These are phyloP conservation scores for Citrus medica DNA, from an alignment of 345 rosid species.

Conservation along the genomic window DNA sequence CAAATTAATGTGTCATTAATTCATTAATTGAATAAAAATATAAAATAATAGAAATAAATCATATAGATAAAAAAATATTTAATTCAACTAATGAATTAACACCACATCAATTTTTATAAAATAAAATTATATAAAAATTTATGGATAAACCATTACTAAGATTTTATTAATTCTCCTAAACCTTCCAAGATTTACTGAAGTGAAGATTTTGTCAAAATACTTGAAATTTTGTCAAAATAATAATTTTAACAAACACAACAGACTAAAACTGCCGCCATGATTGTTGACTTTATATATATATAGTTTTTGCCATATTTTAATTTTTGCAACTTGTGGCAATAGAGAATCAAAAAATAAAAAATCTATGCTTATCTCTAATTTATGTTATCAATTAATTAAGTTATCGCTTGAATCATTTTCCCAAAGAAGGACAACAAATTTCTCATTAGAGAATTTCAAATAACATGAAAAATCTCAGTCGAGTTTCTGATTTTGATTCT, in stretches of 20 bases:
- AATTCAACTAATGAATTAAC: no score
- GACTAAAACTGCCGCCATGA: not conserved
- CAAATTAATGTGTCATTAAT: no score
- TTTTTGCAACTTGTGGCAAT: not conserved
- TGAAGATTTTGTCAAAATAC: not conserved
- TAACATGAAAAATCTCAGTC: constrained; percentile 5
- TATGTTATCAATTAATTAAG: not conserved
- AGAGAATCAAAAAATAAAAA: not conserved
- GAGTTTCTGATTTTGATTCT: not conserved
- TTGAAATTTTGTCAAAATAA: not conserved
- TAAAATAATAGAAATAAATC: no score
- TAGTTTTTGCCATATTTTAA: not conserved
- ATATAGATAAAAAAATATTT: no score
- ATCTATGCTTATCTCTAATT: not conserved
- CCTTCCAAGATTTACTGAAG: not conserved
- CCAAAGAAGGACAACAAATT: not conserved
- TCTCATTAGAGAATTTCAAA: not conserved
- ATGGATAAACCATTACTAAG: accelerated
- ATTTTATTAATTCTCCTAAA: not conserved
- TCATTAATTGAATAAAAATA: no score
- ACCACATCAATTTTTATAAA: accelerated
- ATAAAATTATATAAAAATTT: no score
- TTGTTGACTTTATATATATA: no score
- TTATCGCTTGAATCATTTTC: not conserved
- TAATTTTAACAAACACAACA: not conserved